Evolutionary conservation across 306 rosid species (phyloP).

Genomic region (Lathyrus oleraceus): DNA sequence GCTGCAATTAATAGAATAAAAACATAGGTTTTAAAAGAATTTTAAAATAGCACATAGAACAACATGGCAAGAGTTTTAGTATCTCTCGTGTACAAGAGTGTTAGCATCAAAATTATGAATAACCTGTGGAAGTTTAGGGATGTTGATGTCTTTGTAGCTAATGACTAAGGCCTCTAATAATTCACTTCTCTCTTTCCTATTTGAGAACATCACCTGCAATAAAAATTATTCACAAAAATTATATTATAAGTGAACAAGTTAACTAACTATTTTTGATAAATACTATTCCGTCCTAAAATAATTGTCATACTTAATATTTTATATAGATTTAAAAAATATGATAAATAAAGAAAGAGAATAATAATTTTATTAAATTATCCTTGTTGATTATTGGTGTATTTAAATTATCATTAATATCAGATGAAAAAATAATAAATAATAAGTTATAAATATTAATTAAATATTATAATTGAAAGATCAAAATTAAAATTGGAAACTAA

Average conservation of each 20-base stretch:
- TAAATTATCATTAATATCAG: no score
- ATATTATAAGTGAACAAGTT: background rate
- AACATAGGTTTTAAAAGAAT: background rate
- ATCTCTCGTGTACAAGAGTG: background rate
- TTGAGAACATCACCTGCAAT: constrained; percentile 62
- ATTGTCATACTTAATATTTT: no score
- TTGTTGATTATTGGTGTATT: no score
- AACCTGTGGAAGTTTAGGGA: constrained; percentile 67
- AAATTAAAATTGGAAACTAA: no score
- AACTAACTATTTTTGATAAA: no score
- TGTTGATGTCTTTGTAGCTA: constrained; percentile 43
- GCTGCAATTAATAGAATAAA: constrained; percentile 39
- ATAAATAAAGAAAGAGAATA: no score
- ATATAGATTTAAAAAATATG: no score
- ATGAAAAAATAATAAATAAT: no score
- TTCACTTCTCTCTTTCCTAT: constrained; percentile 70
- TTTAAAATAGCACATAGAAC: background rate
- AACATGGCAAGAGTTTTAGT: background rate
- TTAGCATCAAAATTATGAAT: background rate
- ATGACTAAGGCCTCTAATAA: constrained; percentile 55
- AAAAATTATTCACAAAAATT: background rate
- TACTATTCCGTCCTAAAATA: no score
- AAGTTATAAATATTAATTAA: no score
- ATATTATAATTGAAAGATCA: no score
- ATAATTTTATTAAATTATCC: no score